Evolutionary conservation across 805 yeast species (phyloP).

Genomic region (Limtongozyma cylindracea): DNA sequence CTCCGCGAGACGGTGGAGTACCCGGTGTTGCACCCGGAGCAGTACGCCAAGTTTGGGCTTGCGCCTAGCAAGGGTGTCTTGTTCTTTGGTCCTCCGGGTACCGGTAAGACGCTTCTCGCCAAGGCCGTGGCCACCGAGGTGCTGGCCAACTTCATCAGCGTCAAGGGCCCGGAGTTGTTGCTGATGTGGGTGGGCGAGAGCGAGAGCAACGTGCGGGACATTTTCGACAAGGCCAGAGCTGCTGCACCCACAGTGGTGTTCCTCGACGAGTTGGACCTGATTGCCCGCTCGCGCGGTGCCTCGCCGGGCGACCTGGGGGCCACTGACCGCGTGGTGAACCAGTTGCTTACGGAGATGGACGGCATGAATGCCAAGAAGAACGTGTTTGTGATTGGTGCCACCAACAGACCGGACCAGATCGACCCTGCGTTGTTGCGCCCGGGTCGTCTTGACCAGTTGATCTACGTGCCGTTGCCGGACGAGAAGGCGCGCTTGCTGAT

Average conservation of each 20-base stretch:
- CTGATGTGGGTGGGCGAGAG: constrained; percentile 99
- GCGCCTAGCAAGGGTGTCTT: constrained; percentile 96
- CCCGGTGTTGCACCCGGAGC: constrained; percentile 97
- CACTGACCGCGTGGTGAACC: constrained; percentile 88
- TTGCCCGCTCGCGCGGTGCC: constrained; percentile 93
- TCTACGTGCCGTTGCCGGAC: constrained; percentile 96
- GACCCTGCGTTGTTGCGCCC: constrained; percentile 98
- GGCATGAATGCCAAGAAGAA: constrained; percentile 99
- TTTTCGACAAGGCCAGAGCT: constrained; percentile 94
- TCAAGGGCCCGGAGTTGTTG: constrained; percentile 88
- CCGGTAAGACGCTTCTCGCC: constrained; percentile 95
- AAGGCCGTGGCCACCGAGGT: constrained; percentile 99
- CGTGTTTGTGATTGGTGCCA: constrained; percentile 97
- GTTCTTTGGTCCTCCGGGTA: constrained; percentile 99
- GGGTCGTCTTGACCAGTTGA: constrained; percentile 95
- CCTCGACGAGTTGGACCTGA: constrained; percentile 93
- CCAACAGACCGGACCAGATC: constrained; percentile 98
- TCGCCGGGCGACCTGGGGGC: constrained; percentile 65
- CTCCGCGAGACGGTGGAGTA: constrained; percentile 97
- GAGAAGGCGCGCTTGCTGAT: constrained; percentile 85
- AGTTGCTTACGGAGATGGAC: constrained; percentile 93
- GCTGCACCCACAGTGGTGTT: constrained; percentile 99
- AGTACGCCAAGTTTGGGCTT: constrained; percentile 92
- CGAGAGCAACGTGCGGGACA: constrained; percentile 91
- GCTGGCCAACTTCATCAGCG: constrained; percentile 92